Evolutionary conservation across 164 flowering plant species (phyloP).

Genomic region (Macadamia integrifolia): DNA sequence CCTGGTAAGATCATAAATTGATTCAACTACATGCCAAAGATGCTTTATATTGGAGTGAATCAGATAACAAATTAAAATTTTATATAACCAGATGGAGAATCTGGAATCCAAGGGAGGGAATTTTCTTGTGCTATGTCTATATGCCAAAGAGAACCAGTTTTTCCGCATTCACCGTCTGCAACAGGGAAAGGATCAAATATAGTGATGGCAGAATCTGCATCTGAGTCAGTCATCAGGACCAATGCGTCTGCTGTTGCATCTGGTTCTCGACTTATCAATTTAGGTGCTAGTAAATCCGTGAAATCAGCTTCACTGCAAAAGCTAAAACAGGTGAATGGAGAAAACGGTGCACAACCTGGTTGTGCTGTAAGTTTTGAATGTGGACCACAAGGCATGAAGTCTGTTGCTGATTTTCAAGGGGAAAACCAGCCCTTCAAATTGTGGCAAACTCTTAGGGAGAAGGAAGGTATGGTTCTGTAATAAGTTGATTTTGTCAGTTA

Average conservation of each 20-base stretch:
- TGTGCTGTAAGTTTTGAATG: slow-evolving; percentile 12
- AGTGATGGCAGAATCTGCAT: slow-evolving; percentile 23
- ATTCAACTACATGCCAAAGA: neutral
- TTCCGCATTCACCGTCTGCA: slow-evolving; percentile 43
- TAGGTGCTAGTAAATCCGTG: slow-evolving; percentile 19
- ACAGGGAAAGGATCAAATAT: slow-evolving; percentile 65
- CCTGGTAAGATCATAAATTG: slow-evolving; percentile 42
- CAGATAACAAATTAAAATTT: neutral
- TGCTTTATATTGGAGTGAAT: neutral
- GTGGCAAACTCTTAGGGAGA: slow-evolving; percentile 16
- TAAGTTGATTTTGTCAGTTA: neutral
- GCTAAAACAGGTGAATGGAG: slow-evolving; percentile 22
- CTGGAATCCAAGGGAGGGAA: slow-evolving; percentile 65
- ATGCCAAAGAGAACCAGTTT: slow-evolving; percentile 24
- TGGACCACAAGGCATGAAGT: slow-evolving; percentile 14
- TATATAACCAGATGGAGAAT: slow-evolving; percentile 63
- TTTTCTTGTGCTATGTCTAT: slow-evolving; percentile 34
- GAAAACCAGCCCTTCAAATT: slow-evolving; percentile 36
- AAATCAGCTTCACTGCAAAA: slow-evolving; percentile 19
- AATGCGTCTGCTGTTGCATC: slow-evolving; percentile 15
- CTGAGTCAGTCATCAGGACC: slow-evolving; percentile 17
- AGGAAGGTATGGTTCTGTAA: slow-evolving; percentile 15
- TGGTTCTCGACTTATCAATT: slow-evolving; percentile 14
- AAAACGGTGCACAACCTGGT: slow-evolving; percentile 11
- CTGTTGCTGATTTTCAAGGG: slow-evolving; percentile 40